Evolutionary conservation across 1,139 yeast species (phyloP), one percentile per base, ranked within the genome.

Genomic region (Scheffersomyces titani): DNA sequence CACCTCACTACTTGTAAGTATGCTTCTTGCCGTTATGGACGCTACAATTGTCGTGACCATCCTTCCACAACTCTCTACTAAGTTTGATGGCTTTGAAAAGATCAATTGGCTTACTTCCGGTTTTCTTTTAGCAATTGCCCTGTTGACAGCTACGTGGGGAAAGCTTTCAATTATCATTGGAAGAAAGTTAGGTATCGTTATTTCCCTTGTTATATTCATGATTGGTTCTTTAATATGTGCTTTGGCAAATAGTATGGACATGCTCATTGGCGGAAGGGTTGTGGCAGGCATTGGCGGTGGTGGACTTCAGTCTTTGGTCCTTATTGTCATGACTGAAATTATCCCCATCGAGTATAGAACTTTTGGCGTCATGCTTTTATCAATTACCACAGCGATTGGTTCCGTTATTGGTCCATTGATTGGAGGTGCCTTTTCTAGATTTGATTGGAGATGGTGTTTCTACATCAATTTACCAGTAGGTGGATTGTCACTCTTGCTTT

Each of bases 401-500:
- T 57, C 61, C n/a, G 68, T 63, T 30, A 49, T 57, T 13, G 68
- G 68, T 4, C 68, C 68, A 1, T 59, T 63, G 47, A 52, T 63
- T 11, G 68, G 68, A 6, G 66, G 68, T 3, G 66, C 64, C 7
- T 61, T 64, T 50, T 54, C 66, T 2, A 66, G 67, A 0, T 63
- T 46, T 19, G 21, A 46, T 16, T 46, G 49, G 49, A 46, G 49
- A 9, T 65, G 69, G 69, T 64, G 68, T 51, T 66, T 66, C 59
- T 66, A 66, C 60, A 65, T 66, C 58, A 76, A 76, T 56, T 72
- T 76, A 58, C 80, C 80, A 13, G 65, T 76, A 59, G 80, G 80
- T 13, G 80, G 73, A 1, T 55, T 71, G 30, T 78, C 80, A 1
- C 52, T 65, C 46, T 64, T 58, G 1, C 63, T 71, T 22, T 71